Conservation (phyloP, 1,284 basidiomycete species). For the Malassezia equina region DNA sequence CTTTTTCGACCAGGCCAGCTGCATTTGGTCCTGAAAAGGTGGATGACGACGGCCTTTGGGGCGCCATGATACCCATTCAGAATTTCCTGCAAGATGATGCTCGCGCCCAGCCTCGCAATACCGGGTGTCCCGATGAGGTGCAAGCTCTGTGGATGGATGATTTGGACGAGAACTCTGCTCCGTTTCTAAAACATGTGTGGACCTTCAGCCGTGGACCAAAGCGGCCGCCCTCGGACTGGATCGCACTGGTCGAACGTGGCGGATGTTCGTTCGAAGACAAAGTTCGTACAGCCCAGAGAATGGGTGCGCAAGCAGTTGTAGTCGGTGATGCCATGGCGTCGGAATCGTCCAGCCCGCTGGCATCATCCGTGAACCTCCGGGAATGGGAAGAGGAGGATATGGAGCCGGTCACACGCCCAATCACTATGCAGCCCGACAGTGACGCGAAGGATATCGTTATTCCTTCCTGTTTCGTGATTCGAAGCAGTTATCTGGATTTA, state of each 20-base stretch:
- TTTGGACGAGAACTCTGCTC: neutral
- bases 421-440: constrained; percentile 42
- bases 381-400: constrained; percentile 30
- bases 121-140: neutral
- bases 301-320: constrained; percentile 43
- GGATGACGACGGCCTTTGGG: constrained; percentile 26
- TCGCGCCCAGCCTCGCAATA: neutral
- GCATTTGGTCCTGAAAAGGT: constrained; percentile 37
- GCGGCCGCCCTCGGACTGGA: constrained; percentile 38
- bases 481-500: constrained; percentile 42
- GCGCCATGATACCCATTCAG: constrained; percentile 4
- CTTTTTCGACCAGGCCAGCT: constrained; percentile 33
- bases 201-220: neutral
- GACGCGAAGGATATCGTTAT: constrained; percentile 41
- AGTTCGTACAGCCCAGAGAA: constrained; percentile 36
- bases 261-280: constrained; percentile 41
- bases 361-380: neutral
- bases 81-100: constrained; percentile 10
- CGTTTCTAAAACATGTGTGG: neutral
- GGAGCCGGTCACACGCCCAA: constrained; percentile 30
- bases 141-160: neutral
- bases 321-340: constrained; percentile 31
- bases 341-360: constrained; percentile 6
- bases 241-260: constrained; percentile 42
- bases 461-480: constrained; percentile 43